Base-by-base conservation (phyloP, 352 stramenopile genomes). In the Phytophthora kernoviae region DNA sequence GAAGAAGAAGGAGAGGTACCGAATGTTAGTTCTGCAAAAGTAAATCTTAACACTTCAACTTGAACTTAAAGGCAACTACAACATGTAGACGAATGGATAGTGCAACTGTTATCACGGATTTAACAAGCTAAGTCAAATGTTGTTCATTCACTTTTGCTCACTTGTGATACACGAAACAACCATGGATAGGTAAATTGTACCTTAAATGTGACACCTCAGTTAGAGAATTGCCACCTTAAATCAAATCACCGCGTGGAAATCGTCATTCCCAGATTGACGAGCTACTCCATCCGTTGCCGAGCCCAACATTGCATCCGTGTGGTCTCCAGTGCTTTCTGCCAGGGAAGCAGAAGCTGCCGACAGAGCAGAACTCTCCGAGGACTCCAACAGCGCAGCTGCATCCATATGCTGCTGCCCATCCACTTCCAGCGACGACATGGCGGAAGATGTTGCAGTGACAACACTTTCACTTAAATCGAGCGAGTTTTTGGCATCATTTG, bases 21-120 rank as follows among this genome's bases (percentile, higher is more conserved):
- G 77, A 32, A 87, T 87, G 69, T 72, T 88, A 3, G 81, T 87
- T 33, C 46, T 88, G 47, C 81, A 90, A 42, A 90, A 90, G 43
- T 90, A 61, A 68, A 7, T 9, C 46, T 9, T 15, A 41, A 41
- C 34, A 18, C 34, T 3, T 37, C 32, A 37, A 30, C 24, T 7
- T 30, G 24, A 30, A 30, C 3, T 30, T 30, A 30, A 30, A 30
- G 24, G 24, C 24, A 30, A 30, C 24, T 7, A 7, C 3, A 7
- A 30, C 24, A 30, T 30, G 24, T 30, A 30, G 24, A 30, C 24
- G 24, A 30, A 30, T 39, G 32, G 8, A 39, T 8, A 41, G 34
- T 41, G 24, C 24, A 3, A 30, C 24, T 30, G 24, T 30, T 30
- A 6, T 30, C 24, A 30, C 24, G 24, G 24, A 30, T 30, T 30